Evolutionary conservation across 2,329 filamentous ascomycete genomes (phyloP), one percentile per base, ranked within the genome.

Genomic region (Ascochyta koolunga): DNA sequence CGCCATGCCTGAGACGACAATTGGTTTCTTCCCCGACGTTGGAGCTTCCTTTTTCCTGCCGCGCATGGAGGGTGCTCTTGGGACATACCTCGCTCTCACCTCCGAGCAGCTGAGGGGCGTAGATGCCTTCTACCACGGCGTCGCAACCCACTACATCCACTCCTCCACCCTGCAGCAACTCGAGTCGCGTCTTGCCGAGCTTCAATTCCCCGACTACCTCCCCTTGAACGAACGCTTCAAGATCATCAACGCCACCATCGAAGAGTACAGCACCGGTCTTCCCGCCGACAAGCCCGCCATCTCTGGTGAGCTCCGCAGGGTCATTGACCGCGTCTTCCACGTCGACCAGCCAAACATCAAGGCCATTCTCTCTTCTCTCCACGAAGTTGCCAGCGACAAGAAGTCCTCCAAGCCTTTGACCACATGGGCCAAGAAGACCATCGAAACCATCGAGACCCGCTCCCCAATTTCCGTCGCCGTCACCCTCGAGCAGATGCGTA

Each of bases 11-110:
- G 95, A 99, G 79, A 99, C 95, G 4, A 96, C 87, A 8, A 99
- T 99, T 70, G 95, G 95, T 33, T 97, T 98, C 82, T 99, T 99
- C 82, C 95, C 96, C 6, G 96, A 99, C 70, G 95, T 99, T 42
- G 95, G 95, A 57, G 96, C 89, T 27, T 96, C 91, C 10, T 99
- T 98, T 81, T 98, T 98, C 82, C 82, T 99, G 48, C 91, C 95
- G 15, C 85, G 92, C 59, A 87, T 99, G 82, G 87, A 96, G 67
- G 95, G 95, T 43, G 81, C 87, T 54, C 78, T 96, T 50, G 95
- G 95, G 52, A 96, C 90, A 18, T 99, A 98, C 77, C 86, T 99
- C 37, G 95, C 92, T 18, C 82, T 99, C 60, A 99, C 95, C 7
- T 95, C 92, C 70, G 89, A 93, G 70, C 85, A 86, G 59, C 79